Conservation (phyloP, 2,329 filamentous ascomycete species). For the Hymenoscyphus scutula region DNA sequence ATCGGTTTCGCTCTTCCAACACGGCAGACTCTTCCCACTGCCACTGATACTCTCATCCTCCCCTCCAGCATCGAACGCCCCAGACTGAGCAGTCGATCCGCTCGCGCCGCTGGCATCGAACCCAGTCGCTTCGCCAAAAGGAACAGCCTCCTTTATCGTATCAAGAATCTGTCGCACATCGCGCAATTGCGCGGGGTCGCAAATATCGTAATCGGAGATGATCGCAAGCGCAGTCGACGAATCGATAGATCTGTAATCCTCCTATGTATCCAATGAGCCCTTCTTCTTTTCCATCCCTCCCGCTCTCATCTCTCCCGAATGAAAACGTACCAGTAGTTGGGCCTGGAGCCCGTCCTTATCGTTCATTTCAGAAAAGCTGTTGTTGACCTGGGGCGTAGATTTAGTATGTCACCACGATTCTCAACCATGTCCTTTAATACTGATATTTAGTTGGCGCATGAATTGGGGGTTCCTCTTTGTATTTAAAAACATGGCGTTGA, state of each 20-base stretch:
- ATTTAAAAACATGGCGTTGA: not conserved
- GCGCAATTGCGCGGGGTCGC: slow-evolving; percentile 48
- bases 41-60: slow-evolving; percentile 24
- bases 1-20: slow-evolving; percentile 33
- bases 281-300: not conserved
- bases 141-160: slow-evolving; percentile 62
- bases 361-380: not conserved
- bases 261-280: slow-evolving; percentile 35
- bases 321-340: slow-evolving; percentile 10
- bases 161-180: slow-evolving; percentile 60
- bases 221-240: slow-evolving; percentile 76
- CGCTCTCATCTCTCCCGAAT: not conserved
- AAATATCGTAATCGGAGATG: slow-evolving; percentile 68
- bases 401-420: not conserved
- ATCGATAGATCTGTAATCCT: slow-evolving; percentile 72
- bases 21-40: slow-evolving; percentile 25
- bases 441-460: not conserved
- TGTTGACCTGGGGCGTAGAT: not conserved
- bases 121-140: slow-evolving; percentile 65
- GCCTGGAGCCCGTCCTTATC: slow-evolving; percentile 8
- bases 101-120: slow-evolving; percentile 78
- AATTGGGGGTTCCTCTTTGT: not conserved
- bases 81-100: slow-evolving; percentile 37
- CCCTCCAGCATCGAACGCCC: slow-evolving; percentile 13
- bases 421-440: not conserved